Conservation (phyloP, 192 early-diverging fungal genomes). For the Funneliformis geosporum region DNA sequence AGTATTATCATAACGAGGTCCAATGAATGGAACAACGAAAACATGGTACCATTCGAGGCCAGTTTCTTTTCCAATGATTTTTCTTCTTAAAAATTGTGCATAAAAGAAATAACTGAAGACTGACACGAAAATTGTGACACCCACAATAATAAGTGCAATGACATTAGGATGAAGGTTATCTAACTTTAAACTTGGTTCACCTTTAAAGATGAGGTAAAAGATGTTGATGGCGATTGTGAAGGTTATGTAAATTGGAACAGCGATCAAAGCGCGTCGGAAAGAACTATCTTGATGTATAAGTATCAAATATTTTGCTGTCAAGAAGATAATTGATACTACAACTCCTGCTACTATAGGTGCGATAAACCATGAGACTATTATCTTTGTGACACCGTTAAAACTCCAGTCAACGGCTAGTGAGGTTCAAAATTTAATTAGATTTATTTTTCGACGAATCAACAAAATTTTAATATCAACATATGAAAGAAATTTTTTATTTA, state of each 20-base stretch:
- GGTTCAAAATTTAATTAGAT: too few relatives aligned
- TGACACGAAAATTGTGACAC: slow-evolving; percentile 56
- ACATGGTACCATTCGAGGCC: slow-evolving; percentile 73
- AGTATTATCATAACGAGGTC: too few relatives aligned
- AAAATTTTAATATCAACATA: too few relatives aligned
- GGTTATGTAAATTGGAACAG: slow-evolving; percentile 72
- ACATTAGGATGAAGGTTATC: slow-evolving; percentile 45
- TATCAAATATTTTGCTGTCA: slow-evolving; percentile 58
- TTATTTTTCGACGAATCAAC: too few relatives aligned
- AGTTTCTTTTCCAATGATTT: slow-evolving; percentile 61
- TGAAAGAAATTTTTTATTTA: too few relatives aligned
- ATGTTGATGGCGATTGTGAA: slow-evolving; percentile 64
- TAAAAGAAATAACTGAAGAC: slow-evolving; percentile 63
- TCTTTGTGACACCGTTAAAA: slow-evolving; percentile 48
- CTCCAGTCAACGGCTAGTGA: slow-evolving; percentile 57
- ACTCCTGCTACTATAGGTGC: slow-evolving; percentile 62
- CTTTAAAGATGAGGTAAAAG: slow-evolving; percentile 76
- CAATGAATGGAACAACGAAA: slow-evolving; percentile 58
- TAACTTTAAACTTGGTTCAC: slow-evolving; percentile 54
- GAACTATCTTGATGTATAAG: slow-evolving; percentile 53
- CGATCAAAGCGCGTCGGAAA: slow-evolving; percentile 56
- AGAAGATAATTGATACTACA: slow-evolving; percentile 59
- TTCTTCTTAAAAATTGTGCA: slow-evolving; percentile 63
- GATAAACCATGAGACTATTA: slow-evolving; percentile 68
- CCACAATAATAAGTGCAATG: slow-evolving; percentile 63